Evolutionary conservation across 164 flowering plant genomes (phyloP), one percentile per base, ranked within the genome.

Genomic region (Magnolia officinalis): DNA sequence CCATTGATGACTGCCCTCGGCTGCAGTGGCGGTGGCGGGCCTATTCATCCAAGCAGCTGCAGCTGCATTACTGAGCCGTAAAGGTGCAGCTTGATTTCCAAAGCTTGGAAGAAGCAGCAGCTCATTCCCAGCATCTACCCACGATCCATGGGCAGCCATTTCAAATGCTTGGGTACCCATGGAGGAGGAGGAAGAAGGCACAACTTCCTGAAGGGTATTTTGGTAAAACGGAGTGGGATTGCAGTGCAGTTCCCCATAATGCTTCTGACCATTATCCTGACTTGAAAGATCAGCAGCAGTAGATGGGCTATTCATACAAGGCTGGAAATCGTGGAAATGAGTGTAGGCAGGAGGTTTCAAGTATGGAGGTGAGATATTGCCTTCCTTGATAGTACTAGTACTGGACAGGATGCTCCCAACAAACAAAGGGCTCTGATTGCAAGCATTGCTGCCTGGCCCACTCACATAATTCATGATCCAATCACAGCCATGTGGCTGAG

Each of bases 141-240:
- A 86, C 3, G 82, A 61, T 19, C 68, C 69, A 8, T 68, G 81
- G 29, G 59, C 79, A 64, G 72, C 77, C 76, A 82, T 63, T 66
- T 74, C 80, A 69, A 67, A 67, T 16, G 70, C 83, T 49, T 74
- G 84, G 50, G 76, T 50, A 21, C 80, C 80, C 68, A 65, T 21
- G 1, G 72, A 61, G 21, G 87, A 63, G 24, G 68, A n/a, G 52
- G 68, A 45, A n/a, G 75, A 21, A 6, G 84, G 80, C 50, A 81
- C 88, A 72, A 77, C 83, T 49, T 84, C 87, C 23, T 83, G 85
- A 18, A 80, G 82, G 18, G 76, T 49, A 75, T 82, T 86, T 31
- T 74, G 85, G 78, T 80, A 85, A 69, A 82, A 21, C 8, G 82
- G 59, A 6, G 87, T 67, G 19, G 82, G 68, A 51, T 23, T 20